These are phyloP conservation scores for Xanthoparmelia taractica DNA, from an alignment of 495 filamentous ascomycete species.

Conservation along the genomic window DNA sequence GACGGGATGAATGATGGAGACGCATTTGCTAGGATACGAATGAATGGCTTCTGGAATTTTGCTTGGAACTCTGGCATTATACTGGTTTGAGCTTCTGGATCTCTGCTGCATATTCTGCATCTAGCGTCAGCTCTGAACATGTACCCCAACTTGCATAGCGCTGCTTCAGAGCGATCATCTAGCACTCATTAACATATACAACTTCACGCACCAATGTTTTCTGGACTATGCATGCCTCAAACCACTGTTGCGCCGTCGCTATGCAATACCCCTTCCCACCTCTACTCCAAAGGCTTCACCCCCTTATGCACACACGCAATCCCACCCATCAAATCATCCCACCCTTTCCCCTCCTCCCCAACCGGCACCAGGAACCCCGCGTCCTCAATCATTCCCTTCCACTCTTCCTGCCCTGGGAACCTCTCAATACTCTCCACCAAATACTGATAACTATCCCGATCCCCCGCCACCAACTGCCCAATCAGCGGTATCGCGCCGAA, in stretches of 20 bases:
- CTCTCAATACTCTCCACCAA: conserved; percentile 94
- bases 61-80: neutral
- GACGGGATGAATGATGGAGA: neutral
- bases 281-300: conserved; percentile 63
- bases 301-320: conserved; percentile 96
- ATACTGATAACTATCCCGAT: conserved; percentile 96
- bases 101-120: neutral
- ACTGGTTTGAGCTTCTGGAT: neutral
- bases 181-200: neutral
- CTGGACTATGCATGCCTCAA: neutral
- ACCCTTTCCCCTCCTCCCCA: conserved; percentile 51
- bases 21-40: neutral
- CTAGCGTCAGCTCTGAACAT: neutral
- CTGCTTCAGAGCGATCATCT: neutral
- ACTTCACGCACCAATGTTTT: neutral
- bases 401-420: conserved; percentile 80
- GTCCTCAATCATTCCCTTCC: conserved; percentile 75
- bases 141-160: conserved; percentile 1
- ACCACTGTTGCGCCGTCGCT: conserved; percentile 4
- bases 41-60: neutral
- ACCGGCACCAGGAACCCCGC: conserved; percentile 76
- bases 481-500: conserved; percentile 91
- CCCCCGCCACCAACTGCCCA: conserved; percentile 88
- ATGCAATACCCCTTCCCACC: neutral
- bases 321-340: conserved; percentile 80